phyloP scores from a whole-genome alignment of 140 eudicot species.

The Bidens hawaiensis region DNA sequence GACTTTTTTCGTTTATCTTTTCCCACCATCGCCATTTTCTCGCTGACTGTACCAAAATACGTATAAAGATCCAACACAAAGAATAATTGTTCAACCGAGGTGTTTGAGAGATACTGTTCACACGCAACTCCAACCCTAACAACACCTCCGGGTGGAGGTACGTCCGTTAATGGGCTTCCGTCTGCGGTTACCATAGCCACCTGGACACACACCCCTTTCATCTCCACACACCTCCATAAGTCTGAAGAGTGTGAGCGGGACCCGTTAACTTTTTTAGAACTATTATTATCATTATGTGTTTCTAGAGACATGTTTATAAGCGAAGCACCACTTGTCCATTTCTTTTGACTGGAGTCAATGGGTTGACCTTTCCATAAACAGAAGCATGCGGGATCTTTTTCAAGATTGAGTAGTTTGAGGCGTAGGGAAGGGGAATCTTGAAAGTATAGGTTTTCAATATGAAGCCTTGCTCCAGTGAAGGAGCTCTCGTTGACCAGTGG shows the following conservation, averaged over 20 bases:
- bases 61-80: constrained; percentile 81
- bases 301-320: constrained; percentile 60
- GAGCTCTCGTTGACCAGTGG: constrained; percentile 54
- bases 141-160: constrained; percentile 97
- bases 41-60: constrained; percentile 70
- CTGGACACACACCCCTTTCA: constrained; percentile 67
- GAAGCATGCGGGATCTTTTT: constrained; percentile 95
- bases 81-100: constrained; percentile 90
- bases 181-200: constrained; percentile 98
- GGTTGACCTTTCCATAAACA: constrained; percentile 91
- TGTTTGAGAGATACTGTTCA: constrained; percentile 72
- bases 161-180: constrained; percentile 59
- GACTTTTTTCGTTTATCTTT: constrained; percentile 32
- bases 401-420: constrained; percentile 67
- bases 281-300: constrained; percentile 32
- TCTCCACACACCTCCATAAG: constrained; percentile 81
- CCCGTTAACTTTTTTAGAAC: constrained; percentile 26
- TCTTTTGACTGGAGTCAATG: constrained; percentile 86
- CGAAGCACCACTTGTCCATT: constrained; percentile 73
- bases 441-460: constrained; percentile 60
- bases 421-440: constrained; percentile 68
- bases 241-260: constrained; percentile 33
- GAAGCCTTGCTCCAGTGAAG: constrained; percentile 82
- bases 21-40: constrained; percentile 59
- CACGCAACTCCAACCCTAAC: constrained; percentile 86